A percentile compares a stretch with the other conserved stretches of the same genome.
Evolutionary conservation across 495 filamentous ascomycete genomes (phyloP).

Genomic region (Lasiosphaeris hirsuta): DNA sequence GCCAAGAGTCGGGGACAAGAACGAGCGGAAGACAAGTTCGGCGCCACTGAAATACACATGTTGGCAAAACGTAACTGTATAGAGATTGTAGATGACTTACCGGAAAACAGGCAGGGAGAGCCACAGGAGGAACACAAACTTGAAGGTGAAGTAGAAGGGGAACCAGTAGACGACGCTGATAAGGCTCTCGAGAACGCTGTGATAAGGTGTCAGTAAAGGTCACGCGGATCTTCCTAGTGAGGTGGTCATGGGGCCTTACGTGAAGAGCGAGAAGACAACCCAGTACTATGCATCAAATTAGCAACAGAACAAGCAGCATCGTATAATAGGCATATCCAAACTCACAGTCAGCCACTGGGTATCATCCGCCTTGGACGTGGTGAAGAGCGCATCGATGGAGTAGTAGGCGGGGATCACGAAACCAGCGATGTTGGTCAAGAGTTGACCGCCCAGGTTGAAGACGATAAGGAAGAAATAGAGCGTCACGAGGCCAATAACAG

Average conservation of each 20-base stretch:
- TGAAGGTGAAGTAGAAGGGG: constrained; percentile 99
- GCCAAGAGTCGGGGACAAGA: constrained; percentile 85
- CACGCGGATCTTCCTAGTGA: neutral
- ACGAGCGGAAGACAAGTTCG: constrained; percentile 92
- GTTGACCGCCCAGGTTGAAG: constrained; percentile 97
- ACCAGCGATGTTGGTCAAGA: constrained; percentile 94
- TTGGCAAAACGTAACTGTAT: neutral
- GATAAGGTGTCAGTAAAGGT: constrained; percentile 8
- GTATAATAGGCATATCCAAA: neutral
- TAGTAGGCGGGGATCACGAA: constrained; percentile 96
- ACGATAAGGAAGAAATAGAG: constrained; percentile 98
- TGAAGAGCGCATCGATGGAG: constrained; percentile 87
- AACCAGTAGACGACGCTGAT: constrained; percentile 98
- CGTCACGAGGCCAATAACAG: constrained; percentile 75
- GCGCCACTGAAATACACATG: constrained; percentile 62
- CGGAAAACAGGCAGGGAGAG: constrained; percentile 89
- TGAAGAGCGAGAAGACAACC: constrained; percentile 93
- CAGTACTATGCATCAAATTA: constrained; percentile 69
- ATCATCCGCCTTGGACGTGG: constrained; percentile 74
- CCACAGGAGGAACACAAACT: constrained; percentile 95
- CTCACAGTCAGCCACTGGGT: constrained; percentile 77
- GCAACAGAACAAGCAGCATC: constrained; percentile 9
- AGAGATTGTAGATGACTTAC: constrained; percentile 53
- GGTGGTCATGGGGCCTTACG: constrained; percentile 42
- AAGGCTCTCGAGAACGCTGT: constrained; percentile 80